phyloP scores from a whole-genome alignment of 768 basidiomycete genomes.

The Auriculariales sp. region DNA sequence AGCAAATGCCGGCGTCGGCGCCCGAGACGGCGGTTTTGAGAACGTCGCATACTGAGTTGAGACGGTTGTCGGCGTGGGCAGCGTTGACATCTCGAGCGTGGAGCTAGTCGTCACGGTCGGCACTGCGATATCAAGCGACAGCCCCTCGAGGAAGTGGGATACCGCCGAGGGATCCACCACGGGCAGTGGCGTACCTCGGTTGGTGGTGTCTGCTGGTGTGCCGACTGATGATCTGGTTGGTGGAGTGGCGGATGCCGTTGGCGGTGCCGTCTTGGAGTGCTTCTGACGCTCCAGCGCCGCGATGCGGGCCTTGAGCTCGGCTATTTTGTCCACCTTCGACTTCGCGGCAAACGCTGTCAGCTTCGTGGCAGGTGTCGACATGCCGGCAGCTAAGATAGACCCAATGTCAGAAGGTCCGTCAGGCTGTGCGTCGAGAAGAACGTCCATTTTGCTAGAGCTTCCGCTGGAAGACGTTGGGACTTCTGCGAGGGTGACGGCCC shows the following conservation, averaged over 20 bases:
- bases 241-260: background rate
- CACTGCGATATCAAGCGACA: background rate
- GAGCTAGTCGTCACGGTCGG: background rate
- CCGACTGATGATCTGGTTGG: background rate
- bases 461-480: too few species aligned
- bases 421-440: too few species aligned
- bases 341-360: too few species aligned
- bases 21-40: background rate
- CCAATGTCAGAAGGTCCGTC: too few species aligned
- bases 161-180: background rate
- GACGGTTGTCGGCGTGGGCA: background rate
- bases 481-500: too few species aligned
- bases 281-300: background rate
- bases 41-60: background rate
- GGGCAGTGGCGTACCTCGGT: too few species aligned
- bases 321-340: background rate
- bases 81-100: background rate
- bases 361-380: too few species aligned
- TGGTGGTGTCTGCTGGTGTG: background rate
- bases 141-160: background rate
- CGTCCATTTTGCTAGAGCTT: too few species aligned
- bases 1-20: background rate
- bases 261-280: background rate
- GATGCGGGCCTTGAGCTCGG: background rate
- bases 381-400: too few species aligned